Conservation (phyloP, 805 yeast species). For the Candida parachauliodes region DNA sequence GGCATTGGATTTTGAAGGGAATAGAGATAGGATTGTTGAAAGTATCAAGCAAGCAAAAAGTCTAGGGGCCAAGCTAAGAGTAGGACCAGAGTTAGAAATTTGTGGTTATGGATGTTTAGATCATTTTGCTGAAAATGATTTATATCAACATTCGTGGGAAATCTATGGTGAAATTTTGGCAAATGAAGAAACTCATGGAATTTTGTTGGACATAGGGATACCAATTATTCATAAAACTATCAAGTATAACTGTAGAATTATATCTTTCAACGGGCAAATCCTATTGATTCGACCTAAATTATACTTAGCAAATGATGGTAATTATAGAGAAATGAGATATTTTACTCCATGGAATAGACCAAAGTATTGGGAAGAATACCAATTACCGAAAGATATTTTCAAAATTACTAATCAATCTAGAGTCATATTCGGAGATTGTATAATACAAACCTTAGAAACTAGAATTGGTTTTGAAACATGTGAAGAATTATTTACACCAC, state of each 20-base stretch:
- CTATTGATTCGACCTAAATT: conserved; percentile 88
- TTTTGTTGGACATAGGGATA: conserved; percentile 89
- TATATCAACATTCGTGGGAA: conserved; percentile 91
- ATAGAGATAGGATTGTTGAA: conserved; percentile 83
- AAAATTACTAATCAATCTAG: conserved; percentile 60
- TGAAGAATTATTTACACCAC: conserved; percentile 95
- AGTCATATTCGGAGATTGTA: conserved; percentile 89
- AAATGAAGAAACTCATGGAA: conserved; percentile 66
- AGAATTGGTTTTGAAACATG: conserved; percentile 97
- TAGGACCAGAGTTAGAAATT: conserved; percentile 95
- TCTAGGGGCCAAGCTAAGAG: conserved; percentile 75
- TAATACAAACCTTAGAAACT: conserved; percentile 78
- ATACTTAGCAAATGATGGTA: conserved; percentile 95
- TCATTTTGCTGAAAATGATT: conserved; percentile 88
- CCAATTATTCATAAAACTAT: conserved; percentile 86
- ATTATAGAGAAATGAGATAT: conserved; percentile 95
- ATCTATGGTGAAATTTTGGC: conserved; percentile 75
- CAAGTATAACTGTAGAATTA: conserved; percentile 85
- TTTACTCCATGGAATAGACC: conserved; percentile 93
- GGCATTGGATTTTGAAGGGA: conserved; percentile 98
- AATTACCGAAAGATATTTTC: conserved; percentile 68
- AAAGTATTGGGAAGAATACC: conserved; percentile 66
- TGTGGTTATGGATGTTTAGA: conserved; percentile 95
- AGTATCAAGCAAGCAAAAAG: conserved; percentile 75
- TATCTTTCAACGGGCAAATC: conserved; percentile 76